Conservation (phyloP, 192 early-diverging fungal genomes). For the Pilaira anomala region DNA sequence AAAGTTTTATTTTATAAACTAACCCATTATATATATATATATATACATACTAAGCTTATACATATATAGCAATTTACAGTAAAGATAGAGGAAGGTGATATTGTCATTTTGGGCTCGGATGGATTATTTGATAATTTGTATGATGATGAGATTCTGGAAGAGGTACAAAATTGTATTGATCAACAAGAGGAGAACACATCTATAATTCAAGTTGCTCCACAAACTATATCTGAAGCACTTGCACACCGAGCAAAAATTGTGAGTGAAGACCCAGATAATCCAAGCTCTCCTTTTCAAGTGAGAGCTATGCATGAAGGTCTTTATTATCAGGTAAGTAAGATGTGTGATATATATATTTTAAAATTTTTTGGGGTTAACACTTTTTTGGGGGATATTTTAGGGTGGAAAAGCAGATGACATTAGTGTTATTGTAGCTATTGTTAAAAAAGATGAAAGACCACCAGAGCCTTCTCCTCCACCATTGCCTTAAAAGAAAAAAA, state of each 20-base stretch:
- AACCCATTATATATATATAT: not conserved
- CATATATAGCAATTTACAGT: constrained; percentile 55
- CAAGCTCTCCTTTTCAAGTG: constrained; percentile 85
- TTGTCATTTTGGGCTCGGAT: constrained; percentile 90
- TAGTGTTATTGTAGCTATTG: constrained; percentile 79
- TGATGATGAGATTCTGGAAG: constrained; percentile 95
- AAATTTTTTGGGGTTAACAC: constrained; percentile 48
- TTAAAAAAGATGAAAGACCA: constrained; percentile 70
- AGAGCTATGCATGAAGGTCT: constrained; percentile 91
- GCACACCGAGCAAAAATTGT: constrained; percentile 72
- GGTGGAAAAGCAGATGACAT: constrained; percentile 96
- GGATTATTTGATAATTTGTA: constrained; percentile 98
- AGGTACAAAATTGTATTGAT: constrained; percentile 54
- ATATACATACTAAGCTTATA: not conserved
- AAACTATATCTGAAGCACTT: constrained; percentile 75
- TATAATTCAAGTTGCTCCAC: constrained; percentile 56
- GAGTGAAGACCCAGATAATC: constrained; percentile 74
- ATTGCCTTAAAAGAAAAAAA: too few species aligned
- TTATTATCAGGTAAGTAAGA: constrained; percentile 36
- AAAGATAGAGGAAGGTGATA: constrained; percentile 87
- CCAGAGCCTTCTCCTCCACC: constrained; percentile 39
- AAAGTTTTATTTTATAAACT: not conserved
- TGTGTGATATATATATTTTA: not conserved
- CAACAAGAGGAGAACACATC: constrained; percentile 21
- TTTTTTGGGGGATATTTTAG: constrained; percentile 57